Evolutionary conservation across 2,329 filamentous ascomycete genomes (phyloP).

Genomic region (Trichoderma breve): DNA sequence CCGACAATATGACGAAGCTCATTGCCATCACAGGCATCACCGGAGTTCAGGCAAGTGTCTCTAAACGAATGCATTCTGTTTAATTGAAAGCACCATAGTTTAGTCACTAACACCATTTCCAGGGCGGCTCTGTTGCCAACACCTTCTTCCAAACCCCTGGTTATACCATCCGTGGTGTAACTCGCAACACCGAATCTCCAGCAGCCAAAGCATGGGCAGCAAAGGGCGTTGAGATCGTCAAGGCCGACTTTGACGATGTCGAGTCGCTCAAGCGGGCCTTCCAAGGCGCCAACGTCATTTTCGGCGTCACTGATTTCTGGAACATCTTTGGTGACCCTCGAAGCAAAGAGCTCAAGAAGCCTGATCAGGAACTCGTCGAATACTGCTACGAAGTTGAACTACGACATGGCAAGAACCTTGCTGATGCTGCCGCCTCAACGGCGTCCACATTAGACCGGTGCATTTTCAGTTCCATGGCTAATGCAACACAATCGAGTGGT

Average conservation of each 20-base stretch:
- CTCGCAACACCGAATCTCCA: not conserved
- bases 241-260: not conserved
- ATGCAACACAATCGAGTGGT: not conserved
- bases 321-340: not conserved
- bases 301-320: not conserved
- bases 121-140: not conserved
- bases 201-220: not conserved
- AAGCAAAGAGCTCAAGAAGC: not conserved
- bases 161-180: not conserved
- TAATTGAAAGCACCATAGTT: not conserved
- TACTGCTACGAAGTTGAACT: not conserved
- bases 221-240: not conserved
- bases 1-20: not conserved
- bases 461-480: not conserved
- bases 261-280: not conserved
- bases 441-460: not conserved
- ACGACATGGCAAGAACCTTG: not conserved
- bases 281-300: not conserved
- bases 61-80: not conserved
- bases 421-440: not conserved
- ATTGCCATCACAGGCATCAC: not conserved
- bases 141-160: not conserved
- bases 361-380: not conserved
- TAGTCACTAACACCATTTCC: not conserved
- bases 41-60: not conserved